Base-by-base conservation (phyloP, 1,284 basidiomycete species). In the Marasmius sp. region DNA sequence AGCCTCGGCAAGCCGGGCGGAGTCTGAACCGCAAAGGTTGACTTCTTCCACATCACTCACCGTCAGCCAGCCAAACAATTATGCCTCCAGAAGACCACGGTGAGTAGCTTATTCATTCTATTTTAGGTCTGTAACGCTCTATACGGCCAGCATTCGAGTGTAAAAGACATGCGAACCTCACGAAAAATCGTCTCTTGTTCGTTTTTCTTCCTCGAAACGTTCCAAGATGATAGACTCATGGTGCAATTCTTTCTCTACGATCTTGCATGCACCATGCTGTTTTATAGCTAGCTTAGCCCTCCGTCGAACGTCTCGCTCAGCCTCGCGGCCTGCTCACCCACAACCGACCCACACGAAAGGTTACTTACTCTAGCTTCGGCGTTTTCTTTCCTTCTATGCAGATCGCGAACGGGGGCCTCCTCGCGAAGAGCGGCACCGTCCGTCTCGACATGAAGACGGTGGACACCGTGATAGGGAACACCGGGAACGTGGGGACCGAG, bases 261-360 rank as follows among this genome's bases (percentile, higher is more conserved):
- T 71, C 71, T 71, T 59, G 50, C 57, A 45, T 79, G 84, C 85
- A 85, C 82, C 81, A 78, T 84, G 80, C 71, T 74, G 73, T 75
- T 69, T 74, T 79, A 75, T 81, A 85, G 81, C 84, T 85, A 85
- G 85, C 85, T 80, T 82, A 81, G 82, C 71, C 73, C 73, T 66
- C 77, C 71, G 72, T 72, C 70, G 67, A 66, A 60, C 63, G 69
- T 69, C 69, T 67, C 65, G 52, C 62, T 63, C 64, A 68, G 66
- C 69, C 67, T 70, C 74, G 68, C 64, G 59, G 72, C 66, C 73
- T 71, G 70, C 68, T 72, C 71, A 72, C 75, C 75, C 74, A 77
- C 75, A 65, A 64, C 63, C 64, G 62, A 63, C 65, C 64, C 52
- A 33, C 66, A 67, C 70, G 73, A 66, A 70, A 75, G 66, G 68